Conservation (phyloP, 2,329 filamentous ascomycete genomes). For the Cadophora gregata region DNA sequence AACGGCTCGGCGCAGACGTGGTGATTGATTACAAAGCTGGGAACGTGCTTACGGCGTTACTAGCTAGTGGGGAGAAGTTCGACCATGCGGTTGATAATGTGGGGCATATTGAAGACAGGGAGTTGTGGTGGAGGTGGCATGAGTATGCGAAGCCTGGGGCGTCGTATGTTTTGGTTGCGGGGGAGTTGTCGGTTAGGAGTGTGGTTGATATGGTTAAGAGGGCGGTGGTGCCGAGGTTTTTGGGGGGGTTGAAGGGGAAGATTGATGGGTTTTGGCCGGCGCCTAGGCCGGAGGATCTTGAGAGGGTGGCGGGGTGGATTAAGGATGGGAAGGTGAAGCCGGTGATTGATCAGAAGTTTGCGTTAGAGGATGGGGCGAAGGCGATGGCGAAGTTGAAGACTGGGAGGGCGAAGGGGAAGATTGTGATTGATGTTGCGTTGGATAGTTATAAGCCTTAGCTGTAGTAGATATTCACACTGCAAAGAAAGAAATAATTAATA, state of each 20-base stretch:
- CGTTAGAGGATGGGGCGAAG: constrained; percentile 61
- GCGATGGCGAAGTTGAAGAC: constrained; percentile 65
- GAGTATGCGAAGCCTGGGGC: constrained; percentile 31
- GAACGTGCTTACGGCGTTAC: constrained; percentile 29
- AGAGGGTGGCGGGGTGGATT: constrained; percentile 59
- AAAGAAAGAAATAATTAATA: too few relatives aligned
- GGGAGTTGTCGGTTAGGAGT: constrained; percentile 58
- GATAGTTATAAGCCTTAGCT: constrained; percentile 17
- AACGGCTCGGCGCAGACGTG: constrained; percentile 58
- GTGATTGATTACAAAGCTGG: constrained; percentile 36
- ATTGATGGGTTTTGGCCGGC: constrained; percentile 55
- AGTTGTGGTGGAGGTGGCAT: constrained; percentile 32
- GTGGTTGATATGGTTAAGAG: constrained; percentile 21
- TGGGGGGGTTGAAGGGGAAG: constrained; percentile 43
- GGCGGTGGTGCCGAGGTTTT: constrained; percentile 25
- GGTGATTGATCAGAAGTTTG: constrained; percentile 60
- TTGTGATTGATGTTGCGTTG: constrained; percentile 49
- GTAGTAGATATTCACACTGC: too few relatives aligned
- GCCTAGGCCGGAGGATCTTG: constrained; percentile 55
- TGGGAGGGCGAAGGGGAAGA: constrained; percentile 62
- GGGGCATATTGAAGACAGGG: constrained; percentile 16
- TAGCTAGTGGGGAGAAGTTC: constrained; percentile 27
- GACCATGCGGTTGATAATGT: constrained; percentile 39
- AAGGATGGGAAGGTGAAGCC: constrained; percentile 62
- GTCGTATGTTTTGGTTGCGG: constrained; percentile 52